These are phyloP conservation scores for Saturnispora dispora DNA, from an alignment of 805 yeast genomes.

Conservation along the genomic window DNA sequence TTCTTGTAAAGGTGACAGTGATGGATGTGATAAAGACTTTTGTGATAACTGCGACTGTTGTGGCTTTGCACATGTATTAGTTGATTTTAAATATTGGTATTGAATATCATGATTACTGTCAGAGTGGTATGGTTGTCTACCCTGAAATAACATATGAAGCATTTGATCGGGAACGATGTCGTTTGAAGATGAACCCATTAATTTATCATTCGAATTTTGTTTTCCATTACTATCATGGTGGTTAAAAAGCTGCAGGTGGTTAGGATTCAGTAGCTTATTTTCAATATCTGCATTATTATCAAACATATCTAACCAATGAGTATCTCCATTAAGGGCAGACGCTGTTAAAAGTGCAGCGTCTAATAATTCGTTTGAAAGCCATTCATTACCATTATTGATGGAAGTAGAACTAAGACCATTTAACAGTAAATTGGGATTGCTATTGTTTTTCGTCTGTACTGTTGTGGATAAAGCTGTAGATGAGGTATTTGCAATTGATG, in stretches of 20 bases:
- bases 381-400: constrained; percentile 39
- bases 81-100: not conserved
- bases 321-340: constrained; percentile 56
- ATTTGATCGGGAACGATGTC: constrained; percentile 35
- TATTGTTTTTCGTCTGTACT: not conserved
- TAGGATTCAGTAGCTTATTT: not conserved
- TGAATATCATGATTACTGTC: not conserved
- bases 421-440: not conserved
- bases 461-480: not conserved
- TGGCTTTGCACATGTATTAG: not conserved
- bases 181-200: not conserved
- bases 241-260: not conserved
- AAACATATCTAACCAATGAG: constrained; percentile 48
- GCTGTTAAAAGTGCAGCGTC: constrained; percentile 70
- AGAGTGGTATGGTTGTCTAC: constrained; percentile 22
- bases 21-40: not conserved
- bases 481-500: not conserved
- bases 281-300: constrained; percentile 17
- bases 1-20: not conserved
- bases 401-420: not conserved
- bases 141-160: constrained; percentile 45
- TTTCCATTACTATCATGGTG: not conserved
- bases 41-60: not conserved
- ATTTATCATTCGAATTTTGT: not conserved
- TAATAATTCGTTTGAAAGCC: constrained; percentile 62